Conservation (phyloP, 768 basidiomycete species). For the Candolleomyces aberdarensis region DNA sequence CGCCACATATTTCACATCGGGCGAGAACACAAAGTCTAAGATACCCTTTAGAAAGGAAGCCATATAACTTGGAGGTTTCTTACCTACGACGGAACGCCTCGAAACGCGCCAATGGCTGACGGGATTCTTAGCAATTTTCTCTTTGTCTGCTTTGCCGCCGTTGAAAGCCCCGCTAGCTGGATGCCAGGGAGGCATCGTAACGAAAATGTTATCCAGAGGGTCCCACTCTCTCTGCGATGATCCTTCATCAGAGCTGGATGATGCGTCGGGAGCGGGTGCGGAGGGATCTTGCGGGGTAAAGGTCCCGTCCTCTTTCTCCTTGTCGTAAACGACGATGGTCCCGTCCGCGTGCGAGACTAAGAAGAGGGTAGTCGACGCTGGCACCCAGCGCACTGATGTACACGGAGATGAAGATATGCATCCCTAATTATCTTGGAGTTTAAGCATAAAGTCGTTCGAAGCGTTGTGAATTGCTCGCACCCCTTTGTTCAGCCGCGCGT, state of each 20-base stretch:
- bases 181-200: constrained; percentile 87
- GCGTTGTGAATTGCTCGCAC: constrained; percentile 32
- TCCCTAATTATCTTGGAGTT: constrained; percentile 42
- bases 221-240: constrained; percentile 62
- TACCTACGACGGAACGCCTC: constrained; percentile 68
- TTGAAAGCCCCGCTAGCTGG: constrained; percentile 44
- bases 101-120: constrained; percentile 89
- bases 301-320: constrained; percentile 81
- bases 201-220: constrained; percentile 69
- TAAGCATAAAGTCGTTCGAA: neutral
- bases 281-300: constrained; percentile 64
- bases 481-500: constrained; percentile 86
- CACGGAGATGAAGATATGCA: constrained; percentile 78
- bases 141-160: constrained; percentile 48
- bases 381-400: constrained; percentile 90
- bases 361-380: constrained; percentile 74
- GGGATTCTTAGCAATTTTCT: constrained; percentile 76
- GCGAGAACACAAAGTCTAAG: constrained; percentile 88
- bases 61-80: constrained; percentile 16
- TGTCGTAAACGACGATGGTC: constrained; percentile 86
- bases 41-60: neutral
- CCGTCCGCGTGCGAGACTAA: constrained; percentile 88
- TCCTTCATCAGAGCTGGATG: constrained; percentile 24
- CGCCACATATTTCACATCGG: constrained; percentile 88
- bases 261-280: constrained; percentile 23